Conservation (phyloP, 2,329 filamentous ascomycete genomes). For the Fusarium subglutinans region DNA sequence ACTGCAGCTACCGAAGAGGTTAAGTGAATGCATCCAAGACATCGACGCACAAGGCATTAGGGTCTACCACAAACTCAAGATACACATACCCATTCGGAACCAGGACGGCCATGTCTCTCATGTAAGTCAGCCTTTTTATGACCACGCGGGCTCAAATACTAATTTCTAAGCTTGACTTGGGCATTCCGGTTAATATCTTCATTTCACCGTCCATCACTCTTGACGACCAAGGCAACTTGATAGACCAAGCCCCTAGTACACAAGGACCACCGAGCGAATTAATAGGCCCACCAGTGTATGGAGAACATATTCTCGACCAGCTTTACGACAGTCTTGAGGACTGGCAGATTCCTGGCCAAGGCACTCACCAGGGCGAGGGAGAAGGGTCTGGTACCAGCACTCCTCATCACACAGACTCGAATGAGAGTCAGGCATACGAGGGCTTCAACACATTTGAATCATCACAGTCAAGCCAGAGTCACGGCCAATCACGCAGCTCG, state of each 20-base stretch:
- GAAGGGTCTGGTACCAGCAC: slow-evolving; percentile 57
- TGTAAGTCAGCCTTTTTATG: slow-evolving; percentile 53
- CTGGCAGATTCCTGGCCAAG: slow-evolving; percentile 76
- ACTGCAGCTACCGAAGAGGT: slow-evolving; percentile 77
- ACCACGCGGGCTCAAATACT: background rate
- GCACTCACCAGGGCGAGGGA: slow-evolving; percentile 64
- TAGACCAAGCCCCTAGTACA: slow-evolving; percentile 62
- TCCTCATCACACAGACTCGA: slow-evolving; percentile 31
- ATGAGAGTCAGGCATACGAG: slow-evolving; percentile 57
- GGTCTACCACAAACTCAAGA: slow-evolving; percentile 87
- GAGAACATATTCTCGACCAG: slow-evolving; percentile 88
- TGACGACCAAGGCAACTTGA: slow-evolving; percentile 83
- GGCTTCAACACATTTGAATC: background rate
- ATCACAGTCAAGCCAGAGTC: background rate
- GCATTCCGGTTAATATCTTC: slow-evolving; percentile 88
- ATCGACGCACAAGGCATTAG: slow-evolving; percentile 89
- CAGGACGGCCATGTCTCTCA: slow-evolving; percentile 94
- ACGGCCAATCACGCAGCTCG: slow-evolving; percentile 58
- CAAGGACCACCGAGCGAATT: slow-evolving; percentile 62
- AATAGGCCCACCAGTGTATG: slow-evolving; percentile 87
- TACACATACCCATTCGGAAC: slow-evolving; percentile 89
- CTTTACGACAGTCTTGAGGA: slow-evolving; percentile 88
- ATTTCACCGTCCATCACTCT: slow-evolving; percentile 92
- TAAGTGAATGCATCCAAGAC: slow-evolving; percentile 87
- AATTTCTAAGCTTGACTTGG: slow-evolving; percentile 74